Base-by-base conservation (phyloP, 2,329 filamentous ascomycete genomes). In the Plenodomus biglobosus region DNA sequence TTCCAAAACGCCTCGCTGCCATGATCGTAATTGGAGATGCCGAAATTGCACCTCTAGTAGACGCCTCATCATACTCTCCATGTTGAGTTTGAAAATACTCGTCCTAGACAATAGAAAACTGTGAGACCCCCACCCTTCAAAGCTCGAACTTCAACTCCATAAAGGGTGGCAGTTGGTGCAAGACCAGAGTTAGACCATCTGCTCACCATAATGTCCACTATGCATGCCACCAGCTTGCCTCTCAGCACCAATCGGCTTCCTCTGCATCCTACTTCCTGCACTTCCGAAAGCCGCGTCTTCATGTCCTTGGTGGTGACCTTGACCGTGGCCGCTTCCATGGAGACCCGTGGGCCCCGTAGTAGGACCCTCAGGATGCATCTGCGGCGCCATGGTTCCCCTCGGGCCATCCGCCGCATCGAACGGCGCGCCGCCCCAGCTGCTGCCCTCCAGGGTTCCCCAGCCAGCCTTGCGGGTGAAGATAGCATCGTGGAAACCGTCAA, bases 401-500 rank as follows among this genome's bases (percentile, higher is more conserved):
- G 68, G 65, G 10, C 65, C 62, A 47, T 71, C 68, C 3, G 66
- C 58, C 32, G 75, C 73, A 57, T 78, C 75, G 40, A 72, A 72
- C 0, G 74, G 75, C 4, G 75, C 73, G 38, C 74, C 73, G 16
- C 68, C 71, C 50, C 67, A 69, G 24, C 73, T 68, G 38, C 70
- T 69, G 4, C 66, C 70, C 24, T 75, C 70, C 11, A 65, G 61
- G 0, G 62, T 62, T 17, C 83, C 84, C 84, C 84, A 86, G 1
- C 82, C 82, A 7, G 77, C 84, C 58, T 80, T 78, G 48, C 81
- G 73, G 0, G 84, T 86, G 50, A 80, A 85, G 3, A 82, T 71
- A 0, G 81, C 77, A 44, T 81, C 73, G 45, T 77, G 76, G 40
- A 85, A 77, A 34, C 73, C 73, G 38, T 74, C 69, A 42, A 70